phyloP scores from a whole-genome alignment of 2,329 filamentous ascomycete genomes.

The Furcasterigmium furcatum region DNA sequence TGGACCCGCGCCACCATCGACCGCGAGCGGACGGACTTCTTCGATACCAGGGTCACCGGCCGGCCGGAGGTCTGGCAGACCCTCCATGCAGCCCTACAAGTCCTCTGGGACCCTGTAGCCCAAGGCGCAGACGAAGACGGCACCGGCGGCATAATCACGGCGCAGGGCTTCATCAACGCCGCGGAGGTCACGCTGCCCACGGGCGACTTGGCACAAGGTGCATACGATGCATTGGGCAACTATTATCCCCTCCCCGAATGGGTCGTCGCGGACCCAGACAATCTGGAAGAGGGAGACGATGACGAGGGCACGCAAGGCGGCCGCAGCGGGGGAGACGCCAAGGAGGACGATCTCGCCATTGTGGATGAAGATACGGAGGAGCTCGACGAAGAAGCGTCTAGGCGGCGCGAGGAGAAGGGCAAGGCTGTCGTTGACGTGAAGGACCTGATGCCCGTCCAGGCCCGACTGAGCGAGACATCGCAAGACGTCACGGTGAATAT shows the following conservation, averaged over 20 bases:
- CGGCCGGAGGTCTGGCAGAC: conserved; percentile 77
- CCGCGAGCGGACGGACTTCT: conserved; percentile 77
- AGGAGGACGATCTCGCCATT: conserved; percentile 37
- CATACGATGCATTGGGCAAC: conserved; percentile 68
- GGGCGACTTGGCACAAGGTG: conserved; percentile 67
- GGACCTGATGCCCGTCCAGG: conserved; percentile 55
- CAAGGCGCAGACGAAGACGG: conserved; percentile 31
- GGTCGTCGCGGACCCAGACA: conserved; percentile 65
- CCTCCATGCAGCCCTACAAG: conserved; percentile 62
- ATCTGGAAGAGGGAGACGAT: conserved; percentile 32
- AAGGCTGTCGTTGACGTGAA: conserved; percentile 51
- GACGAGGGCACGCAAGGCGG: conserved; percentile 28
- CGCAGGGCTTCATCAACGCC: conserved; percentile 78
- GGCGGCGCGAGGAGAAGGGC: conserved; percentile 55
- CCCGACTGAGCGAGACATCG: conserved; percentile 63
- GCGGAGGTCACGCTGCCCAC: conserved; percentile 73
- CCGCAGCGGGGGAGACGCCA: conserved; percentile 29
- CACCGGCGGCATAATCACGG: conserved; percentile 53
- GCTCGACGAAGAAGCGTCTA: conserved; percentile 28
- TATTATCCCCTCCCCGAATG: conserved; percentile 67
- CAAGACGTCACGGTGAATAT: conserved; percentile 60
- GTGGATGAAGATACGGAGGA: conserved; percentile 20
- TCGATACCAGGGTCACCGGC: conserved; percentile 83
- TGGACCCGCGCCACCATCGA: conserved; percentile 72
- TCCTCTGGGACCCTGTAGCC: conserved; percentile 58